Evolutionary conservation across 257 asterid genomes (phyloP).

Genomic region (Lycium barbarum): DNA sequence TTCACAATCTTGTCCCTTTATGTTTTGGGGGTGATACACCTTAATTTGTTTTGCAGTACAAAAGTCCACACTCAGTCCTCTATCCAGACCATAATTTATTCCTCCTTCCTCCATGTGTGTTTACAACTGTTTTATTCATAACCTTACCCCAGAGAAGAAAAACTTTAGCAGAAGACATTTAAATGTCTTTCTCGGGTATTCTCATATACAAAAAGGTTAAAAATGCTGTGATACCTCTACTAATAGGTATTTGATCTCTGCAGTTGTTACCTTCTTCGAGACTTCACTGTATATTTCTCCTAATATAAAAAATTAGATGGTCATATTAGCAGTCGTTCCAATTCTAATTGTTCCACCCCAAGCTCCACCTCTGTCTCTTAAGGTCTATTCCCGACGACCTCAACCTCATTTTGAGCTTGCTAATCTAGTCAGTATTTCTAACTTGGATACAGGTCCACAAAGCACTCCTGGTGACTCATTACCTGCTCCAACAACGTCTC

Average conservation of each 20-base stretch:
- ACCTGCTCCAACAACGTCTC: no score
- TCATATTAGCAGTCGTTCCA: no score
- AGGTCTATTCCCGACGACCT: no score
- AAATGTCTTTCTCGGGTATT: constrained; percentile 26
- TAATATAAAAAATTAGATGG: no score
- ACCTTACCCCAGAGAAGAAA: neutral
- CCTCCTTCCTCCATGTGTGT: neutral
- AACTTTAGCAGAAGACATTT: neutral
- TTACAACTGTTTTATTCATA: constrained; percentile 24
- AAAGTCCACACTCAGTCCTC: neutral
- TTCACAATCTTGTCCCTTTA: no score
- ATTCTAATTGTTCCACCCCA: no score
- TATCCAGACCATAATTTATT: neutral
- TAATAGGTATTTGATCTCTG: neutral
- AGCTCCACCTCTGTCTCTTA: no score
- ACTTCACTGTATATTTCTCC: neutral
- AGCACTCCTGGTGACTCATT: no score
- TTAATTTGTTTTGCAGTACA: neutral
- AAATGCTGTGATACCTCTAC: neutral
- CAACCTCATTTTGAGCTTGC: no score
- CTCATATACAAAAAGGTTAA: constrained; percentile 13
- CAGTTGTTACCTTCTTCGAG: constrained; percentile 24
- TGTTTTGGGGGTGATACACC: no score
- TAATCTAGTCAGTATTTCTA: no score
- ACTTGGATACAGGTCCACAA: no score